Evolutionary conservation across 352 stramenopile genomes (phyloP), one percentile per base, ranked within the genome.

Genomic region (Plasmopara muralis): DNA sequence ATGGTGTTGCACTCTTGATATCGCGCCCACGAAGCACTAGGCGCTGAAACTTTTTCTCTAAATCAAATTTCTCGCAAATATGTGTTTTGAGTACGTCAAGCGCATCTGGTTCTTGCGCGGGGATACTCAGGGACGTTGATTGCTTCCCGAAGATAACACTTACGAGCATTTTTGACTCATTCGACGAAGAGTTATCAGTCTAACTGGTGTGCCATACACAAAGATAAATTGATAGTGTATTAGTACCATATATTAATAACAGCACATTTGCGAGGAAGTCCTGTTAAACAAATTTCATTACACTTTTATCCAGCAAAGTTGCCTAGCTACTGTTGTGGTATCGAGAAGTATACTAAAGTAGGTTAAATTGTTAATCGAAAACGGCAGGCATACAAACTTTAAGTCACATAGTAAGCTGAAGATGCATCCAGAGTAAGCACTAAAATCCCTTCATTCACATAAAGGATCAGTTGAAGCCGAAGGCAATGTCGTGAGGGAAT

Each of bases 91-190:
- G 53, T 1, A 46, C 25, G 13, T 55, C 41, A 4, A 87, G 13
- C n/a, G 57, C 57, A 39, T 71, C 43, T 9, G 47, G 43, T 5
- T 62, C 40, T 14, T 69, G 51, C 8, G 60, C 31, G 1, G 58
- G 20, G 18, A 79, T 53, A 15, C 43, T 30, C 15, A 87, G 20
- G 5, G 25, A 30, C 30, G 70, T 42, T 18, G 72, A 57, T 14
- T 68, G 44, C 58, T 81, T 83, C 41, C 74, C 77, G 42, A 70
- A 60, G 28, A 75, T 49, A 43, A 84, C 70, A 12, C 65, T 85
- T 47, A 85, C 49, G n/a, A 57, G 41, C 46, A 70, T 59, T 42
- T 66, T 47, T 2, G 48, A 14, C 38, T 50, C 49, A 42, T 54
- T 42, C 12, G 43, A 47, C 55, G 20, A 25, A 25, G 20, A 25